Conservation (phyloP, 2,329 filamentous ascomycete genomes). For the Exophiala calicioides region DNA sequence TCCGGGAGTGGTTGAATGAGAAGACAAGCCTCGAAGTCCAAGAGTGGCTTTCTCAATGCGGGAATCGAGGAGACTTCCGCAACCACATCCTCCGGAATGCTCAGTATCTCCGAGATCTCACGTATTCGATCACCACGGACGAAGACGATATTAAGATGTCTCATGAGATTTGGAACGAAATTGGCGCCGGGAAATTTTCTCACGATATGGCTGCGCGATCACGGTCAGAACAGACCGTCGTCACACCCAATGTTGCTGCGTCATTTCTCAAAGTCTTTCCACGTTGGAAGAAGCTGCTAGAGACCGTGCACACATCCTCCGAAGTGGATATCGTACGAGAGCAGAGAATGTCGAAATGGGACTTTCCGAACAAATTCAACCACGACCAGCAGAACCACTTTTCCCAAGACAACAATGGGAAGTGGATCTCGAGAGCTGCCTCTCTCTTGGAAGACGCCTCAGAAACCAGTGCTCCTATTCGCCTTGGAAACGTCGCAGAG, state of each 20-base stretch:
- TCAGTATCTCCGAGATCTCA: constrained; percentile 67
- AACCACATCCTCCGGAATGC: constrained; percentile 60
- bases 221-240: constrained; percentile 54
- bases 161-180: constrained; percentile 59
- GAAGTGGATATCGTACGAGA: constrained; percentile 29
- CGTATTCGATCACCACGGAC: constrained; percentile 50
- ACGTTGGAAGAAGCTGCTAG: constrained; percentile 48
- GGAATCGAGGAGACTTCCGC: constrained; percentile 61
- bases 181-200: constrained; percentile 38
- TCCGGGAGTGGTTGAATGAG: constrained; percentile 58
- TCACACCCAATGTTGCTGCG: constrained; percentile 69
- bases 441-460: constrained; percentile 17
- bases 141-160: constrained; percentile 22
- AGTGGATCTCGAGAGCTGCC: constrained; percentile 8
- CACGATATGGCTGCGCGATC: constrained; percentile 36
- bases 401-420: background rate
- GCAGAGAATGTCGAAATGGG: constrained; percentile 8
- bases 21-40: constrained; percentile 34
- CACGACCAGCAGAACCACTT: constrained; percentile 6
- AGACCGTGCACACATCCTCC: constrained; percentile 44
- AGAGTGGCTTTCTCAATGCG: constrained; percentile 56
- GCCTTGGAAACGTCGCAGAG: background rate
- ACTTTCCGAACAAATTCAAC: constrained; percentile 5
- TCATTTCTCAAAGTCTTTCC: constrained; percentile 51
- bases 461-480: constrained; percentile 1